Evolutionary conservation across 2,329 filamentous ascomycete genomes (phyloP).

Genomic region (Orbilia quercus): DNA sequence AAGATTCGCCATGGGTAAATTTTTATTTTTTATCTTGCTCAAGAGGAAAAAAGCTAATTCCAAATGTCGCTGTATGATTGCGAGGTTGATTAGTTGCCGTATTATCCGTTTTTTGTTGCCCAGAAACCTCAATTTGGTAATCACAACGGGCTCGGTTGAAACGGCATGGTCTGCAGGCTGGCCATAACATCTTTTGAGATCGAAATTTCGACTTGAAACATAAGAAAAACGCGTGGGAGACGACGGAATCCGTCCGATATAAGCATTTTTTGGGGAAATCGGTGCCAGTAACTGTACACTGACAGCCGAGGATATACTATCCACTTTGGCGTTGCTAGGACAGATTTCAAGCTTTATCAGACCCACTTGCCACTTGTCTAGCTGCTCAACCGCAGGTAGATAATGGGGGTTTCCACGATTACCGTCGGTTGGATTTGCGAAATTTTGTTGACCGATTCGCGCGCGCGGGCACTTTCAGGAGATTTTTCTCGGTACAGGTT

Average conservation of each 20-base stretch:
- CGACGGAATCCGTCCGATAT: constrained; percentile 51
- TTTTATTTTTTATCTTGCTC: constrained; percentile 23
- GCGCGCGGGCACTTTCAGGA: constrained; percentile 19
- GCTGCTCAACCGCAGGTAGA: constrained; percentile 37
- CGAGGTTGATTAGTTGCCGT: constrained; percentile 39
- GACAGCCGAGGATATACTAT: constrained; percentile 55
- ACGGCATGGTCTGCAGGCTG: constrained; percentile 20
- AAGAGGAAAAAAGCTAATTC: constrained; percentile 8
- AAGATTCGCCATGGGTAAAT: constrained; percentile 22
- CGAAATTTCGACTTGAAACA: constrained; percentile 21
- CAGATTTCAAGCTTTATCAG: constrained; percentile 42
- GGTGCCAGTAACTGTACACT: not conserved
- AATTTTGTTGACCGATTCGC: constrained; percentile 16
- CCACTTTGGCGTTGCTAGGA: constrained; percentile 21
- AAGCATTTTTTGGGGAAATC: constrained; percentile 5
- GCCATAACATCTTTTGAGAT: constrained; percentile 13
- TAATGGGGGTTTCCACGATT: constrained; percentile 15
- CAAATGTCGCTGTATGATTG: constrained; percentile 18
- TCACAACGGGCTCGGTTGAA: constrained; percentile 41
- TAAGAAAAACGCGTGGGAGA: constrained; percentile 35
- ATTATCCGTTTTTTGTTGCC: constrained; percentile 50
- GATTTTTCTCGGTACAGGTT: constrained; percentile 3
- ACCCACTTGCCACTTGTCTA: constrained; percentile 48
- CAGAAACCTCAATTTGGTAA: constrained; percentile 28
- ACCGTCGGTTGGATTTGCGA: constrained; percentile 16